A percentile compares a stretch with the other conserved stretches of the same genome.
phyloP scores from a whole-genome alignment of 495 filamentous ascomycete species.

The Aspergillus taichungensis region DNA sequence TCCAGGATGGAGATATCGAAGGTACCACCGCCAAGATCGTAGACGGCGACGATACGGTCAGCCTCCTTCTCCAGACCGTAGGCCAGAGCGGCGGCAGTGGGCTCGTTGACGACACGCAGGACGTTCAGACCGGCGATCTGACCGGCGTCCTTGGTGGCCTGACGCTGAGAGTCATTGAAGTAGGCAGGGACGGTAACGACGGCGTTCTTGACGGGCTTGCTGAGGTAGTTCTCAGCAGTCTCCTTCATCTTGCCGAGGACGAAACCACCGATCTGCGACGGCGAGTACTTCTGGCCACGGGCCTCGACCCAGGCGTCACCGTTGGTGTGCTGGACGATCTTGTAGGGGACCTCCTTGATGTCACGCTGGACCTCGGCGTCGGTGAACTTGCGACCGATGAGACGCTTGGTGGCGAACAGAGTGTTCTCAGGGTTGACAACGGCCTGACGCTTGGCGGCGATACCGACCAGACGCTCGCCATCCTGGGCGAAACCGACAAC shows the following conservation, averaged over 20 bases:
- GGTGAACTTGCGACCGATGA: slow-evolving; percentile 97
- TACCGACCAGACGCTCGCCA: slow-evolving; percentile 95
- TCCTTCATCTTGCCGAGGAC: slow-evolving; percentile 98
- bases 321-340: slow-evolving; percentile 97
- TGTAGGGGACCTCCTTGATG: slow-evolving; percentile 97
- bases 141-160: slow-evolving; percentile 96
- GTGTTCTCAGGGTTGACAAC: slow-evolving; percentile 99
- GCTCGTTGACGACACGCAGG: slow-evolving; percentile 94
- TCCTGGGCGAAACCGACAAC: slow-evolving; percentile 96
- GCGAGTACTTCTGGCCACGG: slow-evolving; percentile 94
- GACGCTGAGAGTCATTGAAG: slow-evolving; percentile 97
- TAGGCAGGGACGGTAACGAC: slow-evolving; percentile 96
- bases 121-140: slow-evolving; percentile 94
- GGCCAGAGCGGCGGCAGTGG: slow-evolving; percentile 87
- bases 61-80: slow-evolving; percentile 92
- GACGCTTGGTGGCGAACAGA: slow-evolving; percentile 97
- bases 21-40: slow-evolving; percentile 97
- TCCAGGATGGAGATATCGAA: slow-evolving; percentile 98
- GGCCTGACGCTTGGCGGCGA: slow-evolving; percentile 96
- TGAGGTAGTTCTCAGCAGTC: slow-evolving; percentile 84
- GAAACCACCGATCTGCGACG: slow-evolving; percentile 96
- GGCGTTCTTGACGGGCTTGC: slow-evolving; percentile 85
- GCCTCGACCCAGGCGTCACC: slow-evolving; percentile 98
- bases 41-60: slow-evolving; percentile 87
- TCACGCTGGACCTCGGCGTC: slow-evolving; percentile 95